These are phyloP conservation scores for Gomphus bonarii DNA, from an alignment of 1,284 basidiomycete genomes.

Conservation along the genomic window DNA sequence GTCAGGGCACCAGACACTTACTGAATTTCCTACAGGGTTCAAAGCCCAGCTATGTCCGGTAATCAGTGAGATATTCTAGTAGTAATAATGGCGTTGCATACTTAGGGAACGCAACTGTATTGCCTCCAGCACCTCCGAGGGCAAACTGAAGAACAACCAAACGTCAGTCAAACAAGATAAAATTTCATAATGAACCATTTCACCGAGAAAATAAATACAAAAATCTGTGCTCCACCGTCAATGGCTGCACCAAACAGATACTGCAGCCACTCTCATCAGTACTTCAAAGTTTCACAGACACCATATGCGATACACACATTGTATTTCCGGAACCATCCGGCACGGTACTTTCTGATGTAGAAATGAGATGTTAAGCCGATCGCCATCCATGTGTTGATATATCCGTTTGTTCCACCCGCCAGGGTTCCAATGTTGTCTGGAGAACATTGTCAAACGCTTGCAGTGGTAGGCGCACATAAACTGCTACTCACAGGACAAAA, in stretches of 20 bases:
- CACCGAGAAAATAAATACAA: constrained; percentile 11
- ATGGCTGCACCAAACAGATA: constrained; percentile 10
- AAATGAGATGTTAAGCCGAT: constrained; percentile 11
- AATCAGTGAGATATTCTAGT: not conserved
- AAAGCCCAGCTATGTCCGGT: constrained; percentile 5
- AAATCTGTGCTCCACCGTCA: constrained; percentile 8
- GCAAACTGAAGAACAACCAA: not conserved
- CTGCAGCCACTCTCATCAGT: not conserved
- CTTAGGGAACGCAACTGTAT: constrained; percentile 6
- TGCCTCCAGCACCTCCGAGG: constrained; percentile 6
- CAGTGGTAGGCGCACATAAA: not conserved
- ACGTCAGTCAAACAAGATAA: not conserved
- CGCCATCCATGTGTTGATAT: constrained; percentile 11
- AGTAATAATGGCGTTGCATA: not conserved
- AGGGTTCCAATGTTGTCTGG: constrained; percentile 8
- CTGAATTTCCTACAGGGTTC: constrained; percentile 5
- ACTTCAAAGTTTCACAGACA: not conserved
- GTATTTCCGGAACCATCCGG: constrained; percentile 10
- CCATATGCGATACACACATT: not conserved
- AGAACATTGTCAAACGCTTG: not conserved
- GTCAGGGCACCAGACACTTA: not conserved
- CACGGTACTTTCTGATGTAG: constrained; percentile 8
- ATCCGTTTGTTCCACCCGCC: constrained; percentile 9
- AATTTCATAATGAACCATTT: not conserved
- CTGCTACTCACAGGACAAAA: not conserved